phyloP scores from a whole-genome alignment of 202 grass and related monocot species.

The Schoenoplectus tabernaemontani region DNA sequence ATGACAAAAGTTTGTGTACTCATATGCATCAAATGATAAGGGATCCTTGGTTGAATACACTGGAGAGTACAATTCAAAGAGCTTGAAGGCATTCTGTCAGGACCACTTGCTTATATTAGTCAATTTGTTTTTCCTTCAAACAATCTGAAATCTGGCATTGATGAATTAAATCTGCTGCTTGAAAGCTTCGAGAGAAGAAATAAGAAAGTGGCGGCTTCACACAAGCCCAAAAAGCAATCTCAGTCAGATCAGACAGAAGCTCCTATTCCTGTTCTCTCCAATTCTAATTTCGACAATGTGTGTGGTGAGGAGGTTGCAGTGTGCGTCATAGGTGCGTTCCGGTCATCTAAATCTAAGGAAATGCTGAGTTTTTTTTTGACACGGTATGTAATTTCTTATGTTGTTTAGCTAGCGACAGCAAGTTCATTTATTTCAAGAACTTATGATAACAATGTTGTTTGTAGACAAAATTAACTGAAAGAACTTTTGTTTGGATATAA shows the following conservation, averaged over 20 bases:
- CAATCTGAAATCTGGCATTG: slow-evolving; percentile 57
- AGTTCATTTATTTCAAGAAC: neutral
- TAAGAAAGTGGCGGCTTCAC: slow-evolving; percentile 39
- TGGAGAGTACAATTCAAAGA: slow-evolving; percentile 60
- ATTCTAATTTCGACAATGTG: slow-evolving; percentile 46
- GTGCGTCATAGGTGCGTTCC: slow-evolving; percentile 69
- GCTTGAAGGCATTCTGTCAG: slow-evolving; percentile 78
- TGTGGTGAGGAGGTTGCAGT: slow-evolving; percentile 58
- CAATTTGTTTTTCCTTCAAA: slow-evolving; percentile 52
- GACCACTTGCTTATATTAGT: slow-evolving; percentile 63
- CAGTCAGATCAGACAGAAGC: slow-evolving; percentile 19
- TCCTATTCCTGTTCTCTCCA: slow-evolving; percentile 48
- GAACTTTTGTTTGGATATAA: too few species aligned
- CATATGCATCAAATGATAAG: slow-evolving; percentile 48
- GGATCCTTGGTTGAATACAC: slow-evolving; percentile 85
- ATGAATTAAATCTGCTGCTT: slow-evolving; percentile 51
- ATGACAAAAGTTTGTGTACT: slow-evolving; percentile 74
- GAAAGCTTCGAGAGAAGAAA: slow-evolving; percentile 86
- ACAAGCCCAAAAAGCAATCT: slow-evolving; percentile 43
- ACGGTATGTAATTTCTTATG: slow-evolving; percentile 35
- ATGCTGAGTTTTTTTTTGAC: slow-evolving; percentile 48
- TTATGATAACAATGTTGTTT: neutral
- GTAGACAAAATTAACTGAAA: too few species aligned
- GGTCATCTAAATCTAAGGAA: slow-evolving; percentile 52
- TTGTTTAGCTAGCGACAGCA: neutral